Evolutionary conservation across 1,284 basidiomycete species (phyloP).

Genomic region (Trichosporon asahii): DNA sequence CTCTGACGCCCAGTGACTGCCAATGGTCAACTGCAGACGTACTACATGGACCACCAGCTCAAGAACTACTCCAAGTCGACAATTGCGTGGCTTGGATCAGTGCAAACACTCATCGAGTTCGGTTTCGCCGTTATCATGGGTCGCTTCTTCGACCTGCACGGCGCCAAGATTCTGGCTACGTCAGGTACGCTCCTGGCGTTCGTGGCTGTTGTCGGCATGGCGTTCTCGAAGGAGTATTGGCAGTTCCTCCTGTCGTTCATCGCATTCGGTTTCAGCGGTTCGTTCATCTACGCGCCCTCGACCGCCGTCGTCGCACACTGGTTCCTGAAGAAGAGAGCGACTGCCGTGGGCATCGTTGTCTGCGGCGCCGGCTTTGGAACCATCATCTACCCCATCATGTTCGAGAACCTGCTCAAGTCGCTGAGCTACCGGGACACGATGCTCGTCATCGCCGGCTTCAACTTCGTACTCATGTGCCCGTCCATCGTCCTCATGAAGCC

Average conservation of each 20-base stretch:
- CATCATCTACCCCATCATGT: slow-evolving; percentile 46
- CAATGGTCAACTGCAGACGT: slow-evolving; percentile 43
- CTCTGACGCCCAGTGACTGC: slow-evolving; percentile 32
- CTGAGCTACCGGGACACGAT: slow-evolving; percentile 43
- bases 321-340: slow-evolving; percentile 41
- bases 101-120: slow-evolving; percentile 41
- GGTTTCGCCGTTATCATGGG: slow-evolving; percentile 38
- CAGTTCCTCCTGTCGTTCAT: slow-evolving; percentile 47
- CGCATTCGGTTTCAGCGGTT: slow-evolving; percentile 40
- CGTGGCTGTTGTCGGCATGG: slow-evolving; percentile 37
- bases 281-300: slow-evolving; percentile 42
- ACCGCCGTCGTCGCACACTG: slow-evolving; percentile 46
- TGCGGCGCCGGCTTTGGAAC: slow-evolving; percentile 45
- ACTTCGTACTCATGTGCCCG: slow-evolving; percentile 41
- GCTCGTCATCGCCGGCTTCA: slow-evolving; percentile 43
- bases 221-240: slow-evolving; percentile 47
- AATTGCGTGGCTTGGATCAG: slow-evolving; percentile 46
- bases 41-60: slow-evolving; percentile 44
- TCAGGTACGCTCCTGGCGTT: slow-evolving; percentile 32
- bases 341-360: slow-evolving; percentile 43
- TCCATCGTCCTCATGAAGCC: slow-evolving; percentile 43
- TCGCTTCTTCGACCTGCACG: slow-evolving; percentile 48
- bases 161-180: slow-evolving; percentile 33
- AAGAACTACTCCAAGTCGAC: slow-evolving; percentile 34
- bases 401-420: slow-evolving; percentile 37